Evolutionary conservation across 1,139 yeast species (phyloP), one percentile per base, ranked within the genome.

Genomic region (Saccharomyces uvarum): DNA sequence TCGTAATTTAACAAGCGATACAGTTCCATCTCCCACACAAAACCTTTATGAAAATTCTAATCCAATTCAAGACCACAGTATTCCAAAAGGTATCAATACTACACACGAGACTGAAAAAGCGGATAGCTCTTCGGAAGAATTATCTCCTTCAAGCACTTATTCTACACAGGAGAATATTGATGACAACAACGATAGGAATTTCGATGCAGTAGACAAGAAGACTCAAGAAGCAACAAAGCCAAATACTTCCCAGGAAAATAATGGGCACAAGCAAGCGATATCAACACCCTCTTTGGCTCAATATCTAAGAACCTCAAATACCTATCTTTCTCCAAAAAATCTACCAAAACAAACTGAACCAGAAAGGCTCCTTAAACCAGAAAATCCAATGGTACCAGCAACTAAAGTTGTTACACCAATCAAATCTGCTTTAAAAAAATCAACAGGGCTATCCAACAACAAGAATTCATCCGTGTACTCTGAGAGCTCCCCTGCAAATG

Each of bases 361-460:
- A 27, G 16, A 38, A 16, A 16, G 8, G 24, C 24, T 38, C 2
- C 44, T 3, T 1, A 38, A 38, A 16, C 44, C 44, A 9, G 44
- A 47, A 41, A 29, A 32, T 2, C 51, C 56, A 1, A 44, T 51
- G 32, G 44, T 38, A 7, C 21, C 33, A 1, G 16, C 41, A 19
- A 47, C 49, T 4, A 47, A 51, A 19, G 16, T 48, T 16, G 42
- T 50, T 4, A 53, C 73, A 27, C 84, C 85, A 46, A 79, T 80
- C 59, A 84, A 84, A 64, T 83, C 90, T 0, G 90, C 87, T 1
- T 74, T 85, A 75, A 85, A 85, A 66, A 79, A 60, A 13, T 64
- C 72, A 21, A 70, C 75, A 14, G 63, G 57, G 2, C 46, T 55
- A 11, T 51, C 59, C n/a, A 53, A 52, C 8, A 26, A 38, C 4